Evolutionary conservation across 495 filamentous ascomycete genomes (phyloP).

Genomic region (Penicillium maclennaniae): DNA sequence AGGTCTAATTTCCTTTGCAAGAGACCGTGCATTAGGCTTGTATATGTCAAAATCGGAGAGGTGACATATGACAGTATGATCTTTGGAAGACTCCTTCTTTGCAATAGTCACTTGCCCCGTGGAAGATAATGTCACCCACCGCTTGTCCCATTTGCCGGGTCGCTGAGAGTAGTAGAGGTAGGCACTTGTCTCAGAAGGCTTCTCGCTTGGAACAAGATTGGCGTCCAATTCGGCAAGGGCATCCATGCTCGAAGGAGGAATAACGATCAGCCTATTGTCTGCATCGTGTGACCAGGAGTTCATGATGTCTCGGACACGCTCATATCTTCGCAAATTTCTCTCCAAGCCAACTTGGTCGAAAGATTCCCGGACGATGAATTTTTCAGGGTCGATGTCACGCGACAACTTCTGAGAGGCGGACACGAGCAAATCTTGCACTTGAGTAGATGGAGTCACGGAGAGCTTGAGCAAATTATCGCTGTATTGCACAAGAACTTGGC

Average conservation of each 20-base stretch:
- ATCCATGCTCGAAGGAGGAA: conserved; percentile 43
- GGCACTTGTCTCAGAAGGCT: conserved; percentile 59
- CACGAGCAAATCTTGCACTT: conserved; percentile 63
- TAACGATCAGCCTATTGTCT: conserved; percentile 65
- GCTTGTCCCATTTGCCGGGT: conserved; percentile 81
- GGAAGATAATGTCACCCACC: conserved; percentile 66
- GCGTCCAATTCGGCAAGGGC: conserved; percentile 48
- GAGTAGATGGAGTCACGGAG: conserved; percentile 69
- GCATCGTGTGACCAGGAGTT: conserved; percentile 85
- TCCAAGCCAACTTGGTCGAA: conserved; percentile 76
- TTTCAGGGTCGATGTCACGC: conserved; percentile 54
- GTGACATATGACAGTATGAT: conserved; percentile 70
- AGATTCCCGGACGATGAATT: conserved; percentile 68
- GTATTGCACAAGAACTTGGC: conserved; percentile 67
- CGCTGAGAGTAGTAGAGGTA: conserved; percentile 77
- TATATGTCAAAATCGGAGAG: conserved; percentile 95
- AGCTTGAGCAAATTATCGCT: conserved; percentile 58
- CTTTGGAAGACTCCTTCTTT: conserved; percentile 59
- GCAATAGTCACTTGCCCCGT: conserved; percentile 73
- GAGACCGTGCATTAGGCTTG: conserved; percentile 60
- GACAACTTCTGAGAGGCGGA: conserved; percentile 53
- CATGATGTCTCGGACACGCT: conserved; percentile 81
- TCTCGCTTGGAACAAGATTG: conserved; percentile 50
- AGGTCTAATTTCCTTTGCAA: conserved; percentile 61
- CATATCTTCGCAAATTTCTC: conserved; percentile 79